Evolutionary conservation across 495 filamentous ascomycete genomes (phyloP).

Genomic region (Trichocladium uniseriatum): DNA sequence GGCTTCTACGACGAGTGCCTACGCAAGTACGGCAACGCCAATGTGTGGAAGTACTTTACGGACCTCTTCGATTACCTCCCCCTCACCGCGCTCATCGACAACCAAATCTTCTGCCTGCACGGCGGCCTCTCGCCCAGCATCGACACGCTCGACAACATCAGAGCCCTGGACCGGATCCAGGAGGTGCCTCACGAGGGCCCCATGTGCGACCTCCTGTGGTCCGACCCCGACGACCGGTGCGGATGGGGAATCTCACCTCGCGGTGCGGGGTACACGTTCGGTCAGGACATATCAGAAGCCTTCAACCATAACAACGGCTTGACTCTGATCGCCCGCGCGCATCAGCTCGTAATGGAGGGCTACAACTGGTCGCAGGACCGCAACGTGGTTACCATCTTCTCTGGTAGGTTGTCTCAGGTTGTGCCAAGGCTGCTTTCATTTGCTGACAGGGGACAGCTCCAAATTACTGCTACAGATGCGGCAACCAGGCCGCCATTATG

Average conservation of each 20-base stretch:
- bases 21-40: constrained; percentile 95
- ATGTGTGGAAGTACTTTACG: constrained; percentile 99
- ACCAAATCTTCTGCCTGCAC: constrained; percentile 99
- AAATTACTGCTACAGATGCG: constrained; percentile 97
- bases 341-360: constrained; percentile 96
- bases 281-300: constrained; percentile 97
- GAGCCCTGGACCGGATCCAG: constrained; percentile 90
- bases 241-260: constrained; percentile 97
- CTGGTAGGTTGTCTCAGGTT: constrained; percentile 48
- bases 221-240: constrained; percentile 94
- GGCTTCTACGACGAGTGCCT: constrained; percentile 98
- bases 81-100: constrained; percentile 96
- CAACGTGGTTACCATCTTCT: constrained; percentile 98
- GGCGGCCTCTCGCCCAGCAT: constrained; percentile 93
- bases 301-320: constrained; percentile 99
- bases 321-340: constrained; percentile 86
- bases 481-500: constrained; percentile 99
- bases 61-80: constrained; percentile 98
- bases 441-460: constrained; percentile 51
- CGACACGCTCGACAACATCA: constrained; percentile 96
- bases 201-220: constrained; percentile 98
- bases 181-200: constrained; percentile 97
- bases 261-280: constrained; percentile 97
- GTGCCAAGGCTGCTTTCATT: neutral
- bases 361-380: constrained; percentile 98